Conservation (phyloP, 1,284 basidiomycete genomes). For the Stygiomarasmius scandens region DNA sequence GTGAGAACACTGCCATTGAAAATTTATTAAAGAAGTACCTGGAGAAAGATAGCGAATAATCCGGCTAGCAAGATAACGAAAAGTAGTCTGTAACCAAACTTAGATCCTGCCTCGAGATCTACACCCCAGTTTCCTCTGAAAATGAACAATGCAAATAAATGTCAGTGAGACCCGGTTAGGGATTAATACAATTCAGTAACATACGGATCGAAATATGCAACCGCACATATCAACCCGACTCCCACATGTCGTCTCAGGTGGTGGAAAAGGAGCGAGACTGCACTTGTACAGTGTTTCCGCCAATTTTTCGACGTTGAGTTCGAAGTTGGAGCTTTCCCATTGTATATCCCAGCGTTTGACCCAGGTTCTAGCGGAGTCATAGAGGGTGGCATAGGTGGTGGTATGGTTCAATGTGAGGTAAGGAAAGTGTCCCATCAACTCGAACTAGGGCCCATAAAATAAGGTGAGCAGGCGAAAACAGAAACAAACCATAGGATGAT, state of each 20-base stretch:
- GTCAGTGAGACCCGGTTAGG: not conserved
- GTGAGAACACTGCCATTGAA: not conserved
- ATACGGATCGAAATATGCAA: constrained; percentile 71
- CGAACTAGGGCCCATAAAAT: too few species aligned
- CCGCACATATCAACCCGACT: constrained; percentile 62
- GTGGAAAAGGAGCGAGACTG: constrained; percentile 21
- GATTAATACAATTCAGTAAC: constrained; percentile 21
- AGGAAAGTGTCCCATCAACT: too few species aligned
- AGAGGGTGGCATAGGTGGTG: too few species aligned
- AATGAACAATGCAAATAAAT: too few species aligned
- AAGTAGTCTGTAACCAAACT: constrained; percentile 83
- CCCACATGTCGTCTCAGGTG: constrained; percentile 59
- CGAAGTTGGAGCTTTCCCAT: too few species aligned
- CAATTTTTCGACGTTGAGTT: too few species aligned
- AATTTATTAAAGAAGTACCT: constrained; percentile 43
- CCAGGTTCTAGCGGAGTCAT: too few species aligned
- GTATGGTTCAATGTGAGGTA: too few species aligned
- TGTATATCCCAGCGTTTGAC: too few species aligned
- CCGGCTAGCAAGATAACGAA: constrained; percentile 87
- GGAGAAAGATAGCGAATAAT: constrained; percentile 80
- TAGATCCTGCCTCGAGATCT: constrained; percentile 73
- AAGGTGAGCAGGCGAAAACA: too few species aligned
- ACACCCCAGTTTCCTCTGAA: constrained; percentile 82
- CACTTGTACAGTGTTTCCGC: too few species aligned
- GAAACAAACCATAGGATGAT: too few species aligned